These are phyloP conservation scores for Nicotiana benthamiana DNA, from an alignment of 257 asterid genomes.

Conservation along the genomic window DNA sequence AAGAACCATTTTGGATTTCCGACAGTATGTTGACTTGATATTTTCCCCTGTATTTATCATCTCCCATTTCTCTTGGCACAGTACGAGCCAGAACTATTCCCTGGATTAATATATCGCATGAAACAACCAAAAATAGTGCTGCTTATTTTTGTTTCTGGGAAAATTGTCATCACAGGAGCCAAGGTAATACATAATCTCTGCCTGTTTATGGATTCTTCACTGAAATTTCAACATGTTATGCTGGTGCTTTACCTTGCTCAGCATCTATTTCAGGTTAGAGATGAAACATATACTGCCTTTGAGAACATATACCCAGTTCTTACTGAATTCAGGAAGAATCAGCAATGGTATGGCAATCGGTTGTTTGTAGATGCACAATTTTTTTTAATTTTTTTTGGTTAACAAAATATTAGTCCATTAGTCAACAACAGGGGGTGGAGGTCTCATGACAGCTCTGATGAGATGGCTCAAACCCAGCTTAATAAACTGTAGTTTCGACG, in stretches of 20 bases:
- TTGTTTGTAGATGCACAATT: not conserved
- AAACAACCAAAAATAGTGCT: conserved; percentile 89
- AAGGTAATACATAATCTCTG: conserved; percentile 38
- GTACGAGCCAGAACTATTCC: conserved; percentile 96
- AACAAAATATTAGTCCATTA: not conserved
- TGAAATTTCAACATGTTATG: not conserved
- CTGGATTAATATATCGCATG: conserved; percentile 89
- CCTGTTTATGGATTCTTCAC: not conserved
- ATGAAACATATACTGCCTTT: conserved; percentile 81
- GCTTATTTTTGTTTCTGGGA: conserved; percentile 90
- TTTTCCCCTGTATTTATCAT: not conserved
- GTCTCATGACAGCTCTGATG: too few species aligned
- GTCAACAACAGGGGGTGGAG: not conserved
- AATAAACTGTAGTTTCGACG: too few species aligned
- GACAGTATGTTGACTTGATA: not conserved
- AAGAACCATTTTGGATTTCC: not conserved
- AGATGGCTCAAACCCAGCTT: too few species aligned
- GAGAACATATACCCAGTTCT: conserved; percentile 94
- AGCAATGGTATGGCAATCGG: conserved; percentile 59
- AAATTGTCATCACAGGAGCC: conserved; percentile 93
- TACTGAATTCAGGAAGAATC: conserved; percentile 82
- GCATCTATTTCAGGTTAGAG: conserved; percentile 56
- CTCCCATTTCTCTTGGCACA: conserved; percentile 23
- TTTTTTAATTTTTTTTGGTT: not conserved
- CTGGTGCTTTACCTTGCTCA: not conserved